Percentiles rank a stretch among this genome's conserved stretches.
These are phyloP conservation scores for Boeremia exigua DNA, from an alignment of 2,329 filamentous ascomycete species.

Conservation along the genomic window DNA sequence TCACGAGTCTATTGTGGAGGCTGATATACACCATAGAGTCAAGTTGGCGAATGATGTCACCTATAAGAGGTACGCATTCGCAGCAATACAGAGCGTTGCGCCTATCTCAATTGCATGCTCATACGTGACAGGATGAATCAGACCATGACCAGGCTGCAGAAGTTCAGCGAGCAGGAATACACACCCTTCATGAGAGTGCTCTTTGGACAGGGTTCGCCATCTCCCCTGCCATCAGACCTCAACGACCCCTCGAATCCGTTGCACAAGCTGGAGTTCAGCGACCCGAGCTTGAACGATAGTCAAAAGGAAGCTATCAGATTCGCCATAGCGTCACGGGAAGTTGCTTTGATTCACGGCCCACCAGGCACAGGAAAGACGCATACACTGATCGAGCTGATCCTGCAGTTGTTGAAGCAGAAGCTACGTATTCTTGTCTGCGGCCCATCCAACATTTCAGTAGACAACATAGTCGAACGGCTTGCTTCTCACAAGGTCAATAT, in stretches of 20 bases:
- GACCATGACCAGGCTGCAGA: conserved; percentile 66
- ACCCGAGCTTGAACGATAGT: conserved; percentile 64
- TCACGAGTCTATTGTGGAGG: conserved; percentile 4
- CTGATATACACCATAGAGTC: conserved; percentile 57
- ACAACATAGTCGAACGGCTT: conserved; percentile 95
- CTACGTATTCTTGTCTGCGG: conserved; percentile 89
- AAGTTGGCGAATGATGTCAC: conserved; percentile 72
- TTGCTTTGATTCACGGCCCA: conserved; percentile 91
- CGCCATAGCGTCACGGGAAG: conserved; percentile 78
- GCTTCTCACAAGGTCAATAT: conserved; percentile 85
- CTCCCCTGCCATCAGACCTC: conserved; percentile 56
- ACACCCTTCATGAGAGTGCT: conserved; percentile 65
- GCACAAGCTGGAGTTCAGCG: conserved; percentile 59
- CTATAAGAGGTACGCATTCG: conserved; percentile 60
- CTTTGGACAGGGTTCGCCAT: conserved; percentile 64
- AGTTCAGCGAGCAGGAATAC: conserved; percentile 62
- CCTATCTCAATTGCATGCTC: conserved; percentile 11
- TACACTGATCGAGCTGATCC: conserved; percentile 90
- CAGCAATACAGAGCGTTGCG: conserved; percentile 13
- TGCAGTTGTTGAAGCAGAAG: conserved; percentile 80
- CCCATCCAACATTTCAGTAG: conserved; percentile 94
- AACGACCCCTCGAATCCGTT: conserved; percentile 47
- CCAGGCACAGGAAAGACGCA: conserved; percentile 98
- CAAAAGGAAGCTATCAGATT: conserved; percentile 75
- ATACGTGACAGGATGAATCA: conserved; percentile 62